phyloP scores from a whole-genome alignment of 306 rosid genomes.

The Corylus avellana region DNA sequence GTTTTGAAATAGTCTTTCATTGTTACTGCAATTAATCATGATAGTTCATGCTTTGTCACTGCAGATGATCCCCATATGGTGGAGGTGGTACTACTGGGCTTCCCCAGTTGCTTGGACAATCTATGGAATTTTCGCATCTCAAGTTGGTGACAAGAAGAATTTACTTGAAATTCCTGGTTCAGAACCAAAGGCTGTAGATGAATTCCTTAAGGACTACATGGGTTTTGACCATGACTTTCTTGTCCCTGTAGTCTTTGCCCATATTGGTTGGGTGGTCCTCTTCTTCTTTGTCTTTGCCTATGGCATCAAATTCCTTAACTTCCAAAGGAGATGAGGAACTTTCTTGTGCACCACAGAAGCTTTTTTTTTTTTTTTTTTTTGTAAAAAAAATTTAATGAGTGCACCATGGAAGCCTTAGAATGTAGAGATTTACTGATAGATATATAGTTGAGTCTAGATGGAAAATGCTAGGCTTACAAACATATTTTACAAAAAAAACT shows the following conservation, averaged over 20 bases:
- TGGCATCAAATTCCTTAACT: conserved; percentile 68
- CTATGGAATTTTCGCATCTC: conserved; percentile 63
- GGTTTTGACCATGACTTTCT: conserved; percentile 62
- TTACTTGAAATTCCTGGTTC: conserved; percentile 29
- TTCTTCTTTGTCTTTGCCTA: conserved; percentile 70
- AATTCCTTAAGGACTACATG: conserved; percentile 30
- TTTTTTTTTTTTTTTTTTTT: too few relatives aligned
- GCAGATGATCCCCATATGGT: conserved; percentile 79
- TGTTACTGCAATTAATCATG: neutral
- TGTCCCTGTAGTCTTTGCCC: conserved; percentile 44
- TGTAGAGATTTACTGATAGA: too few relatives aligned
- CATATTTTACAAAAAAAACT: too few relatives aligned
- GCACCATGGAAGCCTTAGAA: too few relatives aligned
- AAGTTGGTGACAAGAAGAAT: conserved; percentile 43
- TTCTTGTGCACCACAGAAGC: neutral
- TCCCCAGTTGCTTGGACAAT: conserved; percentile 85
- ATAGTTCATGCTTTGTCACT: neutral
- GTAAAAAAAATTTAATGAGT: too few relatives aligned
- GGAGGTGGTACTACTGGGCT: conserved; percentile 89
- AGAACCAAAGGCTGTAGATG: neutral
- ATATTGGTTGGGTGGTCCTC: conserved; percentile 57
- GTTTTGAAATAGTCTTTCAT: neutral
- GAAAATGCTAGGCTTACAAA: too few relatives aligned
- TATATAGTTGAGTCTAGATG: too few relatives aligned
- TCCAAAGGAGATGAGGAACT: conserved; percentile 54